Evolutionary conservation across 768 basidiomycete genomes (phyloP), one percentile per base, ranked within the genome.

Genomic region (Termitomyces sp.): DNA sequence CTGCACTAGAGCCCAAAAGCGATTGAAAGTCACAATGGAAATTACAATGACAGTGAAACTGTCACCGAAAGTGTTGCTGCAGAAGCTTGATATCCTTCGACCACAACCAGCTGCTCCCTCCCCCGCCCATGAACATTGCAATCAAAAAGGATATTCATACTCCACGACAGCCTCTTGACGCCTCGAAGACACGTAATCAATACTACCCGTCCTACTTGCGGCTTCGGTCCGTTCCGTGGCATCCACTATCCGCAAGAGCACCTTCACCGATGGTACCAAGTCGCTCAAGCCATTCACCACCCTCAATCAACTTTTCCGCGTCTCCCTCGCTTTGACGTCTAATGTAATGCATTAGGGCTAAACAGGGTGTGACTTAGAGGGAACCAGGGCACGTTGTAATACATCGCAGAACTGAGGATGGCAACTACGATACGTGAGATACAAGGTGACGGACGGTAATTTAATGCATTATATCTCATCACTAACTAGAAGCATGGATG

Each of bases 211-310:
- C 70, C 67, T 15, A 68, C 66, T 33, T 28, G 65, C 72, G 1
- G 61, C 62, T 2, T 66, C 67, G 5, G 60, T 67, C 14, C 64
- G 60, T 28, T 68, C 71, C 3, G 66, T 65, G 8, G 61, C 67
- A 3, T 72, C 71, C 21, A 72, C 71, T 1, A 62, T 71, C 30
- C 67, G 69, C 11, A 70, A 67, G 51, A 59, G 64, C 31, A 59
- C 62, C 3, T 56, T 48, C 3, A 59, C 62, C 6, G 58, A 58
- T 35, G 14, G 40, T 33, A 55, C 28, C n/a, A 61, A 63, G 52
- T 45, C 35, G 6, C 44, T 45, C 7, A 49, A 43, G 12, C 48
- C 44, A 1, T 55, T 62, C 0, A 56, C 9, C 50, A 46, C 58
- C 8, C 65, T 12, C 57, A 68, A 3, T 64, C 67, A 1, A 63